phyloP scores from a whole-genome alignment of 1,284 basidiomycete genomes.

The Phellopilus nigrolimitatus region DNA sequence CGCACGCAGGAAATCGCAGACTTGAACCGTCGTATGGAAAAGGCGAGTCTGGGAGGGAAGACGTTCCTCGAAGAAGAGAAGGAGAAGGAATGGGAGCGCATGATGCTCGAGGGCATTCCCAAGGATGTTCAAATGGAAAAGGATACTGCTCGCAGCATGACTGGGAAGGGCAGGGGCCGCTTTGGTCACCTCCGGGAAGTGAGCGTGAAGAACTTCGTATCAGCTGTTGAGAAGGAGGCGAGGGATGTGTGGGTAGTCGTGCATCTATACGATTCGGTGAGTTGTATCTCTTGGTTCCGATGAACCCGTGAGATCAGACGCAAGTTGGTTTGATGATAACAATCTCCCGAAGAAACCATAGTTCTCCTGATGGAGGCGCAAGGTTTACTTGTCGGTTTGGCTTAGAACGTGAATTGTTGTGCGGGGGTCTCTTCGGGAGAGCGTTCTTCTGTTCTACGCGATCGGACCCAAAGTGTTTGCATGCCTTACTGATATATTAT shows the following conservation, averaged over 20 bases:
- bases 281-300: slow-evolving; percentile 27
- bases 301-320: no score
- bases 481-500: neutral
- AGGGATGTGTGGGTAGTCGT: slow-evolving; percentile 71
- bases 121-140: no score
- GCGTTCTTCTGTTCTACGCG: no score
- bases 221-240: slow-evolving; percentile 72
- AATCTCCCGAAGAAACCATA: no score
- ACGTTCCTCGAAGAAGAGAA: slow-evolving; percentile 70
- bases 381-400: no score
- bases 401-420: no score
- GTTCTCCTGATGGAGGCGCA: no score
- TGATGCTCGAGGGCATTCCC: slow-evolving; percentile 34
- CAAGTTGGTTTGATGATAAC: no score
- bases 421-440: no score
- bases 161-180: slow-evolving; percentile 41
- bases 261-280: slow-evolving; percentile 78
- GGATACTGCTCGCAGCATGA: slow-evolving; percentile 29
- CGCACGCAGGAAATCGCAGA: slow-evolving; percentile 45
- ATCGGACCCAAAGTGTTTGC: no score
- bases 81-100: slow-evolving; percentile 41
- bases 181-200: slow-evolving; percentile 84
- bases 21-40: slow-evolving; percentile 54
- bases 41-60: slow-evolving; percentile 46
- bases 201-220: slow-evolving; percentile 66